A percentile compares a stretch with the other conserved stretches of the same genome.
phyloP scores from a whole-genome alignment of 2,329 filamentous ascomycete genomes.

The Penicillium brevicompactum region DNA sequence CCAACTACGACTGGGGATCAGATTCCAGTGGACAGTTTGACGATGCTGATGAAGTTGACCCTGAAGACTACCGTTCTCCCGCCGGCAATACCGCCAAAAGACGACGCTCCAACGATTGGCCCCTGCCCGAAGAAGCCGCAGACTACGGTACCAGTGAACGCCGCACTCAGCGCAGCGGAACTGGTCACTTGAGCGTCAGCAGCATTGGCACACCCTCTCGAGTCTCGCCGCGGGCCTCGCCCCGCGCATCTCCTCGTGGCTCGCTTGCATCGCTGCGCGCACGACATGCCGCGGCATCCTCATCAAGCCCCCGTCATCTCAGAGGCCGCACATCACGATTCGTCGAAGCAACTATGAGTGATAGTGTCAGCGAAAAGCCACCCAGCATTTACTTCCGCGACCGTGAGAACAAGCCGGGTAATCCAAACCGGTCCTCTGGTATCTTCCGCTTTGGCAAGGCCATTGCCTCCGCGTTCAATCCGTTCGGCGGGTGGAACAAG shows the following conservation, averaged over 20 bases:
- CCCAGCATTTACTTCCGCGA: conserved; percentile 65
- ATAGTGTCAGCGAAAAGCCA: conserved; percentile 71
- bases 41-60: conserved; percentile 35
- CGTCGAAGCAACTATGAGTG: conserved; percentile 82
- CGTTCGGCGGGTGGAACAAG: conserved; percentile 52
- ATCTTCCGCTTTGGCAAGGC: conserved; percentile 60
- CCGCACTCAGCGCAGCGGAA: conserved; percentile 14
- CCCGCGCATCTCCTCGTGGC: conserved; percentile 21
- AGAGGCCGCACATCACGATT: conserved; percentile 65
- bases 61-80: conserved; percentile 22
- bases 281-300: conserved; percentile 15
- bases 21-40: conserved; percentile 39
- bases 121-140: conserved; percentile 32
- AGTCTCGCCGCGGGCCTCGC: conserved; percentile 14
- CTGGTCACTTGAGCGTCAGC: background rate
- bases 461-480: conserved; percentile 57
- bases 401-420: conserved; percentile 29
- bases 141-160: conserved; percentile 18
- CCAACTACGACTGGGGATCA: conserved; percentile 30
- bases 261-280: conserved; percentile 21
- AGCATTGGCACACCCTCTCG: conserved; percentile 4
- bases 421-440: conserved; percentile 42
- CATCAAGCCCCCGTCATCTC: conserved; percentile 31
- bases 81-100: conserved; percentile 44
- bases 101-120: conserved; percentile 49